A percentile compares a stretch with the other conserved stretches of the same genome.
Conservation (phyloP, 2,329 filamentous ascomycete species). For the Diplodia sapinea region DNA sequence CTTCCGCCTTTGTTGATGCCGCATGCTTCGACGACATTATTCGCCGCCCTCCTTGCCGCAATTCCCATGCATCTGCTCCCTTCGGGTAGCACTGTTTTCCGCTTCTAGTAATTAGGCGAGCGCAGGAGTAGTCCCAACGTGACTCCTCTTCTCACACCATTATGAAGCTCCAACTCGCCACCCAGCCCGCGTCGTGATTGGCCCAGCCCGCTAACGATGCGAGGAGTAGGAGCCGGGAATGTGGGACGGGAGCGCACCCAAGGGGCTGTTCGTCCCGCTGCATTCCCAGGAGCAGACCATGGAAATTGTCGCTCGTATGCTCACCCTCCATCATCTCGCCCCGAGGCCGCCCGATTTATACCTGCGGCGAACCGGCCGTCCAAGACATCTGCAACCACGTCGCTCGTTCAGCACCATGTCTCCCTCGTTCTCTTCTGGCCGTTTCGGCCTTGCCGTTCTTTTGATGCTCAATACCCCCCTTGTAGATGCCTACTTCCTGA, state of each 20-base stretch:
- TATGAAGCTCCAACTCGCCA: neutral
- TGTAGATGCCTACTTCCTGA: conserved; percentile 25
- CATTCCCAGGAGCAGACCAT: conserved; percentile 8
- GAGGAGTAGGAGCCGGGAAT: conserved; percentile 7
- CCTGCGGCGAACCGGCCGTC: neutral
- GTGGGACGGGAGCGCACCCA: conserved; percentile 16
- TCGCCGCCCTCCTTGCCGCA: conserved; percentile 13
- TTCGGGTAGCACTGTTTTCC: neutral
- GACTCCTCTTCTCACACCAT: neutral
- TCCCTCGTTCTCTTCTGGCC: conserved; percentile 6
- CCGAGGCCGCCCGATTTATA: conserved; percentile 1
- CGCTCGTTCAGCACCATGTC: conserved; percentile 20
- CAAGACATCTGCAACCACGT: neutral
- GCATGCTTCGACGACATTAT: conserved; percentile 18
- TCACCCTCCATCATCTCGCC: neutral
- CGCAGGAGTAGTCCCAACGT: conserved; percentile 8
- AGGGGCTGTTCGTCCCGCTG: conserved; percentile 16
- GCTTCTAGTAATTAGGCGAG: conserved; percentile 8
- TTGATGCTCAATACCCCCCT: conserved; percentile 10
- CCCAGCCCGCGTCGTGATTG: neutral
- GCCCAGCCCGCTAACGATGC: neutral
- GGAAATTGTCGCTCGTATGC: conserved; percentile 18
- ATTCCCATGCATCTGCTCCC: conserved; percentile 8
- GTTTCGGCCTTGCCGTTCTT: conserved; percentile 23
- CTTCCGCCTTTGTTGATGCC: conserved; percentile 12